These are phyloP conservation scores for Prunus fruticosa DNA, from an alignment of 306 rosid species.

Conservation along the genomic window DNA sequence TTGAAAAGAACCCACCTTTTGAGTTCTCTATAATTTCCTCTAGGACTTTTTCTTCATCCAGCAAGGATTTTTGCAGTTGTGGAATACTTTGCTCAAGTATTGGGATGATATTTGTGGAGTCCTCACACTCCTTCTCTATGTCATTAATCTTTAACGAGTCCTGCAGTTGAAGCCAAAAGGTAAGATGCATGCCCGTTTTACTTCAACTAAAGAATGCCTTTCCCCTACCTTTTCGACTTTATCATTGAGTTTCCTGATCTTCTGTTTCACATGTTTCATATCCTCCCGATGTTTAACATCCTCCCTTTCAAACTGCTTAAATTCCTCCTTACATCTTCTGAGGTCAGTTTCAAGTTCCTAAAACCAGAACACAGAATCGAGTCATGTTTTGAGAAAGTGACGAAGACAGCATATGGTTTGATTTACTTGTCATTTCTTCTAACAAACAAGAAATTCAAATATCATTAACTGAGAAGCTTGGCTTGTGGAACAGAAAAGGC, in stretches of 20 bases:
- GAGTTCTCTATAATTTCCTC: slow-evolving; percentile 79
- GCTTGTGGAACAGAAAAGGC: slow-evolving; percentile 11
- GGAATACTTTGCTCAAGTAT: slow-evolving; percentile 75
- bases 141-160: slow-evolving; percentile 66
- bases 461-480: not conserved
- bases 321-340: slow-evolving; percentile 81
- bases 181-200: slow-evolving; percentile 14
- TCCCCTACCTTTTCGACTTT: slow-evolving; percentile 73
- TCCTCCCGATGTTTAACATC: slow-evolving; percentile 92
- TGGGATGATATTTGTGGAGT: slow-evolving; percentile 70
- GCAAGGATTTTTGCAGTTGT: slow-evolving; percentile 63
- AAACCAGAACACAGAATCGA: slow-evolving; percentile 16
- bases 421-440: slow-evolving; percentile 1
- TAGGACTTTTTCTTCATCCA: slow-evolving; percentile 71
- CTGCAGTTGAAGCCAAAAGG: slow-evolving; percentile 39
- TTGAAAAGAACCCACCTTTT: slow-evolving; percentile 49
- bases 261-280: slow-evolving; percentile 75
- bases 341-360: slow-evolving; percentile 82
- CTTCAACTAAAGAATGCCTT: slow-evolving; percentile 6
- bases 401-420: not conserved
- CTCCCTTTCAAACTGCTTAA: slow-evolving; percentile 92
- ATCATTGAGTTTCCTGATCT: slow-evolving; percentile 82
- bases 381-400: slow-evolving; percentile 4
- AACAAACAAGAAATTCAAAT: not conserved
- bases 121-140: slow-evolving; percentile 67